Evolutionary conservation across 805 yeast genomes (phyloP).

Genomic region (Saccharomycopsis sp.): DNA sequence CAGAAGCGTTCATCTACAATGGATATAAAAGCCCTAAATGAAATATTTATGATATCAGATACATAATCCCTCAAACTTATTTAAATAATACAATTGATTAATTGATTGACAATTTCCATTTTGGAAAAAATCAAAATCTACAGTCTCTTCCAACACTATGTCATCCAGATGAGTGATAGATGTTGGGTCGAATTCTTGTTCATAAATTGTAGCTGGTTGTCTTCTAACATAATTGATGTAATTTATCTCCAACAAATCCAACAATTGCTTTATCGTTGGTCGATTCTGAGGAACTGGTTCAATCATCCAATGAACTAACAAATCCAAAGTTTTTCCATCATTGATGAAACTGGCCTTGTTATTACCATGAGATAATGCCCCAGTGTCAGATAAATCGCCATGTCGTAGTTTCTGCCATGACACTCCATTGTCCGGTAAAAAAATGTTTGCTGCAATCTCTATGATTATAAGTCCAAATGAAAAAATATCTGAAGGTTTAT

Average conservation of each 20-base stretch:
- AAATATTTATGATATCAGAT: slow-evolving; percentile 72
- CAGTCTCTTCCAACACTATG: slow-evolving; percentile 5
- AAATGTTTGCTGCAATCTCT: slow-evolving; percentile 92
- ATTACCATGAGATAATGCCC: slow-evolving; percentile 48
- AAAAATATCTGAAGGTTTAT: slow-evolving; percentile 90
- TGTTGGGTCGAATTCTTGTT: slow-evolving; percentile 87
- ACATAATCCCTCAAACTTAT: background rate
- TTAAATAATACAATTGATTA: slow-evolving; percentile 2
- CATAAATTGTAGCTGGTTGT: slow-evolving; percentile 91
- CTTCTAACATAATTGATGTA: slow-evolving; percentile 74
- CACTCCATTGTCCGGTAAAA: slow-evolving; percentile 90
- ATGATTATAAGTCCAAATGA: slow-evolving; percentile 87
- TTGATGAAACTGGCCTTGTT: slow-evolving; percentile 25
- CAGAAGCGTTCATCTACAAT: slow-evolving; percentile 88
- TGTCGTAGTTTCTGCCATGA: slow-evolving; percentile 95
- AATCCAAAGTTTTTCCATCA: slow-evolving; percentile 66
- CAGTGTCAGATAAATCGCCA: slow-evolving; percentile 95
- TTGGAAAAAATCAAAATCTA: background rate
- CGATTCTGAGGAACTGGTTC: slow-evolving; percentile 74
- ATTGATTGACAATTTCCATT: background rate
- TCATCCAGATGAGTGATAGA: background rate
- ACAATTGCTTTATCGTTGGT: slow-evolving; percentile 69
- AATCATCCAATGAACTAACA: slow-evolving; percentile 81
- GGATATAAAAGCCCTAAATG: slow-evolving; percentile 84
- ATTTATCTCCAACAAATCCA: slow-evolving; percentile 64